Percentiles rank a stretch among this genome's conserved stretches.
phyloP scores from a whole-genome alignment of 306 rosid species.

The Pachyrhizus erosus region DNA sequence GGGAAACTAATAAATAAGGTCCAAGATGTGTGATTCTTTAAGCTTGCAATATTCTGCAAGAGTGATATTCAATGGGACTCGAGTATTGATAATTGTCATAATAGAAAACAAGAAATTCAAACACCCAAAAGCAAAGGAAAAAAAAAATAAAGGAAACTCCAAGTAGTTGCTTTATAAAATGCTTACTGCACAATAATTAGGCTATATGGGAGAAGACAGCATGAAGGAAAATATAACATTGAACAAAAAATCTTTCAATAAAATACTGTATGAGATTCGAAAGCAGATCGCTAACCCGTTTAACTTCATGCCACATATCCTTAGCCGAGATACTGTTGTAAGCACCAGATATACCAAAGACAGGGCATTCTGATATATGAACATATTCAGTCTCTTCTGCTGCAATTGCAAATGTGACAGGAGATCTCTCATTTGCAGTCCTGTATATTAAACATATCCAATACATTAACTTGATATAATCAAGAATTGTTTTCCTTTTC shows the following conservation, averaged over 20 bases:
- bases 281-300: slow-evolving; percentile 62
- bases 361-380: slow-evolving; percentile 84
- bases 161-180: slow-evolving; percentile 29
- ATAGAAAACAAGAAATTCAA: slow-evolving; percentile 22
- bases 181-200: slow-evolving; percentile 22
- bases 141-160: slow-evolving; percentile 24
- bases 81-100: slow-evolving; percentile 27
- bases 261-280: not conserved
- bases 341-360: slow-evolving; percentile 80
- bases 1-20: slow-evolving; percentile 16
- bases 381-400: slow-evolving; percentile 77
- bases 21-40: slow-evolving; percentile 16
- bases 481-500: slow-evolving; percentile 15
- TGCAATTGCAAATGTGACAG: slow-evolving; percentile 91
- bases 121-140: slow-evolving; percentile 33
- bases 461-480: slow-evolving; percentile 30
- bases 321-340: slow-evolving; percentile 74
- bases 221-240: slow-evolving; percentile 12
- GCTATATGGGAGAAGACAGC: slow-evolving; percentile 27
- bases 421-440: slow-evolving; percentile 69
- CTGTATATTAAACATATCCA: slow-evolving; percentile 51
- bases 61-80: slow-evolving; percentile 10
- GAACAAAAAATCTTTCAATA: slow-evolving; percentile 12
- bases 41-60: slow-evolving; percentile 16
- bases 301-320: slow-evolving; percentile 90